Base-by-base conservation (phyloP, 352 stramenopile species). In the Globisporangium takayamanum region DNA sequence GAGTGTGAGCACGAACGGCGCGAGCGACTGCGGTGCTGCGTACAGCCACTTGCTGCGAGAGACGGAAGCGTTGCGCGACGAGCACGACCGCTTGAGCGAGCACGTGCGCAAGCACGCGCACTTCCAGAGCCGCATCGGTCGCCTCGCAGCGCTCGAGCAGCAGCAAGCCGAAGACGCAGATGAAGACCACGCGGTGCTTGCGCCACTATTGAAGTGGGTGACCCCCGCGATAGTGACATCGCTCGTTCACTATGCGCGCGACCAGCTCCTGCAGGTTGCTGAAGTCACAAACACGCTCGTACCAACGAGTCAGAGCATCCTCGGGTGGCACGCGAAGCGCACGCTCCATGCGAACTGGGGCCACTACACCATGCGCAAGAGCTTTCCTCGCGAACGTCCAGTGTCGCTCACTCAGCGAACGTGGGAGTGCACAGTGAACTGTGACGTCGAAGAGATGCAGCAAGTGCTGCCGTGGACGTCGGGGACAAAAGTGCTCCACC, bases 331-430 rank as follows among this genome's bases (percentile, higher is more conserved):
- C 0, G 67, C 75, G 46, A 70, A 73, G 57, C 71, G 75, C 50
- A 63, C 57, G 10, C 58, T 85, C 30, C 63, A 77, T 22, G 45
- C 50, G 18, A 65, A 66, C 28, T 86, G 71, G 73, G 71, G 69
- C 6, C 64, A 76, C 53, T 86, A 79, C 53, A 67, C 68, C 28
- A 67, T 81, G 60, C 67, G 59, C 18, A 86, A 83, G 67, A 62
- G 64, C 28, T 83, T 86, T 44, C 51, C 58, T 4, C 53, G 69
- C 22, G 69, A 80, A 41, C 55, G 45, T 20, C 50, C 66, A 3
- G 61, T 57, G 33, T 25, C 45, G 16, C 57, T 86, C 4, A 65
- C 67, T 4, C 53, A 68, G 26, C 63, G 60, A 44, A 78, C 76
- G 36, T 83, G 73, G 76, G 55, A 68, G 26, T 59, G 64, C 10